phyloP scores from a whole-genome alignment of 176 grass and related monocot genomes.

The Phragmites australis region DNA sequence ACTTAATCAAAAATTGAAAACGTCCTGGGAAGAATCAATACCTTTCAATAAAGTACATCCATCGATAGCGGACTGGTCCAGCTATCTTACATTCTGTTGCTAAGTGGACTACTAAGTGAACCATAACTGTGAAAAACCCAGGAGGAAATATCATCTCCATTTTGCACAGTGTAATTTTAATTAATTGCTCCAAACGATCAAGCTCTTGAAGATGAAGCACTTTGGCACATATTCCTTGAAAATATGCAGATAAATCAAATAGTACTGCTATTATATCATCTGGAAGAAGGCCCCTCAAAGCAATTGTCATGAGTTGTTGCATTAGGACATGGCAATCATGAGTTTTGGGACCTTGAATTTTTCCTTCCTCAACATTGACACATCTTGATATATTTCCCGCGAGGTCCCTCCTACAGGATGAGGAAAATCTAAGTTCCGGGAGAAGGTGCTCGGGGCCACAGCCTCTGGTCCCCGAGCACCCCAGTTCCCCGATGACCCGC shows the following conservation, averaged over 20 bases:
- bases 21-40: background rate
- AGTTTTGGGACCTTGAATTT: background rate
- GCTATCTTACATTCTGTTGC: background rate
- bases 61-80: conserved; percentile 12
- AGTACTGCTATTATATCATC: background rate
- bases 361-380: background rate
- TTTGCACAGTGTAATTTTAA: conserved; percentile 11
- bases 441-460: too few relatives aligned
- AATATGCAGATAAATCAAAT: background rate
- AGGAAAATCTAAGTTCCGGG: too few relatives aligned
- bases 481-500: too few relatives aligned
- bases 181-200: background rate
- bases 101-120: background rate
- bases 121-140: conserved; percentile 17
- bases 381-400: conserved; percentile 19
- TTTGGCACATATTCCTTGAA: conserved; percentile 5
- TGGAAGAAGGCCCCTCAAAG: conserved; percentile 4
- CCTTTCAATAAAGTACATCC: conserved; percentile 33
- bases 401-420: too few relatives aligned
- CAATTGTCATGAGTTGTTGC: background rate
- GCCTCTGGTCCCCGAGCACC: too few relatives aligned
- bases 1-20: background rate
- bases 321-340: conserved; percentile 16
- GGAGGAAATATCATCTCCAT: conserved; percentile 13
- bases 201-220: background rate